Evolutionary conservation across 169 alveolate species (phyloP), one percentile per base, ranked within the genome.

Genomic region (Cryptosporidium parvum): DNA sequence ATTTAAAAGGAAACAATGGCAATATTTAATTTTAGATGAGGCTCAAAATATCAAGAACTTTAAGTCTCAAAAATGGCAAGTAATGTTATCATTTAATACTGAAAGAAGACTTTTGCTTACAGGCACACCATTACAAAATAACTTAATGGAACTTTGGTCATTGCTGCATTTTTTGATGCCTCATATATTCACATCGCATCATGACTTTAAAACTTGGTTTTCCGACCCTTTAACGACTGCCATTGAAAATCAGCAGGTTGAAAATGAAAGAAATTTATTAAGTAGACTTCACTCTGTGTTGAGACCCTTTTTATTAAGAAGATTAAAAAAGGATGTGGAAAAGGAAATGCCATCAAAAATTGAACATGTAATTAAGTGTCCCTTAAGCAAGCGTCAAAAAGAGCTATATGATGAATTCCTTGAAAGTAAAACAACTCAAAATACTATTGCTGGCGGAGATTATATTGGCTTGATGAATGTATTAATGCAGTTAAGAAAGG

Each of bases 121-220:
- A 8, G 99, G 99, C 7, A 98, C 99, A 4, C 99, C 99, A 1
- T 93, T 98, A 37, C 99, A 98, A 93, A 98, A 98, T 95, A 98
- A 98, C 92, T 96, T 98, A 48, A 96, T 96, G 94, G 99, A 98
- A 93, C 95, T 98, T 45, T 98, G 99, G 99, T 97, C 99, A 21
- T 94, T 98, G 69, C 92, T 98, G 94, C 99, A 98, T 91, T 98
- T 98, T 94, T 95, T 98, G 51, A 97, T 98, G 99, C 99, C 99
- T 1, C 94, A 96, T 44, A 95, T 97, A n/a, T 97, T 97, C 94
- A 93, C 97, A 31, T 94, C 98, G 23, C 98, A 98, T 73, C 89
- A 96, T 53, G 99, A 97, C 92, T 98, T 98, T 93, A 95, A 97
- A 93, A 98, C 96, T 72, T 98, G 99, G 99, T 97, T 97, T 93